Evolutionary conservation across 2,329 filamentous ascomycete genomes (phyloP).

Genomic region (Talaromyces marneffei): DNA sequence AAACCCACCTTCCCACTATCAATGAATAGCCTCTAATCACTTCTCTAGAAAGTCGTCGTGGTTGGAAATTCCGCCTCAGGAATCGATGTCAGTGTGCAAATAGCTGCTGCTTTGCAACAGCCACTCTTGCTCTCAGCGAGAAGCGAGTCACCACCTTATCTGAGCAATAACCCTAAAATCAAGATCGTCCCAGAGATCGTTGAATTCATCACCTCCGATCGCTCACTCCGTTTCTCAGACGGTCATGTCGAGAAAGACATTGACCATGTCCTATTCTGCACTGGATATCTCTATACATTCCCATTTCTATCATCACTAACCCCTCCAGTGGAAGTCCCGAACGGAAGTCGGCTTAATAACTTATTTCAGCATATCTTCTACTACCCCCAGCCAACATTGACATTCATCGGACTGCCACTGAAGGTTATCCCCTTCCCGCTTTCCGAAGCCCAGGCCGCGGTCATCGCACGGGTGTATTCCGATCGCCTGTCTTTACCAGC

Average conservation of each 20-base stretch:
- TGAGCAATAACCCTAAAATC: constrained; percentile 45
- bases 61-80: constrained; percentile 83
- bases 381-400: constrained; percentile 68
- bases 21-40: not conserved
- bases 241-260: constrained; percentile 60
- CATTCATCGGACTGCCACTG: constrained; percentile 69
- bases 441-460: constrained; percentile 70
- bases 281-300: constrained; percentile 80
- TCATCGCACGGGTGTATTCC: constrained; percentile 71
- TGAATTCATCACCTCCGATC: constrained; percentile 48
- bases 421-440: constrained; percentile 85
- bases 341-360: constrained; percentile 64
- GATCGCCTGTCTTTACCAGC: constrained; percentile 62
- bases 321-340: constrained; percentile 57
- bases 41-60: constrained; percentile 62
- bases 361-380: constrained; percentile 77
- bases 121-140: constrained; percentile 61
- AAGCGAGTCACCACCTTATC: constrained; percentile 44
- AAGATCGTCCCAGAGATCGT: constrained; percentile 49
- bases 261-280: constrained; percentile 78
- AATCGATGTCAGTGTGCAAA: constrained; percentile 73
- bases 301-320: constrained; percentile 58
- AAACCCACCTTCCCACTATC: not conserved
- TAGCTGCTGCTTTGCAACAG: constrained; percentile 54
- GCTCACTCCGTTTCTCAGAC: constrained; percentile 59